Percentiles rank a stretch among this genome's conserved stretches.
These are phyloP conservation scores for Pyricularia pennisetigena DNA, from an alignment of 2,329 filamentous ascomycete species.

Conservation along the genomic window DNA sequence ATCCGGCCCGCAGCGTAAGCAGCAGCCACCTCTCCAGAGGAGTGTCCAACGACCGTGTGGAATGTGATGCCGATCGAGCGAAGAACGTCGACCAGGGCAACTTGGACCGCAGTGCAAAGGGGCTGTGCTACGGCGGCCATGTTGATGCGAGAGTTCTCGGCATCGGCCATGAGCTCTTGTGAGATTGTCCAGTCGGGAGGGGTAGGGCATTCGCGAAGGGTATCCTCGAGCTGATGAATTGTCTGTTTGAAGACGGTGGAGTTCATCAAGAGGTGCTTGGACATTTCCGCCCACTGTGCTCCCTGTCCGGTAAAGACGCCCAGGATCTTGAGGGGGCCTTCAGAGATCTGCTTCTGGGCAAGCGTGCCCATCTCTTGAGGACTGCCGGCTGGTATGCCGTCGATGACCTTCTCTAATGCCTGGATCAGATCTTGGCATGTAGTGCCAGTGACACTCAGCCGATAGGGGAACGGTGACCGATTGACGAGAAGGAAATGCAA, in stretches of 20 bases:
- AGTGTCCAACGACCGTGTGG: constrained; percentile 26
- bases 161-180: constrained; percentile 21
- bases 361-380: constrained; percentile 13
- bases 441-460: constrained; percentile 16
- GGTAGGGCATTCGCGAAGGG: constrained; percentile 16
- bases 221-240: constrained; percentile 22
- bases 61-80: constrained; percentile 16
- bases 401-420: constrained; percentile 16
- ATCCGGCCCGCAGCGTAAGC: constrained; percentile 29
- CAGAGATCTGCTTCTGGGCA: background rate
- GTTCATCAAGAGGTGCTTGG: constrained; percentile 17
- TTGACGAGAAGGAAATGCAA: constrained; percentile 21
- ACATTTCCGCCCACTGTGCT: constrained; percentile 33
- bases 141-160: constrained; percentile 18
- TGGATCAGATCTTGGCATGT: constrained; percentile 14
- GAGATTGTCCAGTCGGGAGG: constrained; percentile 21
- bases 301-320: constrained; percentile 34
- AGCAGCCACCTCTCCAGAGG: constrained; percentile 33
- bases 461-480: constrained; percentile 21
- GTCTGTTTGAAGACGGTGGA: constrained; percentile 20
- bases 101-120: constrained; percentile 42
- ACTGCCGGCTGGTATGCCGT: constrained; percentile 1
- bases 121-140: constrained; percentile 36
- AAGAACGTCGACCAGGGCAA: constrained; percentile 26
- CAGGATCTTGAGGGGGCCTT: constrained; percentile 13